These are phyloP conservation scores for Aspergillus oerlinghausenensis DNA, from an alignment of 2,329 filamentous ascomycete genomes.

Conservation along the genomic window DNA sequence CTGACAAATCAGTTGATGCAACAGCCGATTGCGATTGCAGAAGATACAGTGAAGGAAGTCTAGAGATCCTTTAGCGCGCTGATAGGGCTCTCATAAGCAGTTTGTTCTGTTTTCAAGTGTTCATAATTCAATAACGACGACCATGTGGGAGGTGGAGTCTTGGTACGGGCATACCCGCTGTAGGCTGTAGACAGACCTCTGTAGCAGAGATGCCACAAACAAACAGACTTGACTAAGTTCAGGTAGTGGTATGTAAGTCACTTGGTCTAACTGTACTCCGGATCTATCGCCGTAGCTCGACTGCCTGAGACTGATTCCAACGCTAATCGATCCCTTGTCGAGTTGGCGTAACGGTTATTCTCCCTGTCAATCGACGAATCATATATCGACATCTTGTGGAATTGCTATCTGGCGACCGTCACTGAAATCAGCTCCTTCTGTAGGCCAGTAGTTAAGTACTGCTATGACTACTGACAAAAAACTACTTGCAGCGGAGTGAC, in stretches of 20 bases:
- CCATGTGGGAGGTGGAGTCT: slow-evolving; percentile 30
- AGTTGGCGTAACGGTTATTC: slow-evolving; percentile 32
- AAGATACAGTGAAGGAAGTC: background rate
- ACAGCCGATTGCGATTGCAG: background rate
- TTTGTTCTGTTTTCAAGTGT: slow-evolving; percentile 6
- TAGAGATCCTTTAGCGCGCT: background rate
- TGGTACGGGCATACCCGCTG: slow-evolving; percentile 30
- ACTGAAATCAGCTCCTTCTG: background rate
- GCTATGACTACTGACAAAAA: too few species aligned
- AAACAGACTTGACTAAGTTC: background rate
- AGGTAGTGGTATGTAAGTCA: background rate
- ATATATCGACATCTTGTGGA: slow-evolving; percentile 1
- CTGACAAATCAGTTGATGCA: background rate
- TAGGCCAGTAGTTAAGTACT: background rate
- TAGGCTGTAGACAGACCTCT: slow-evolving; percentile 4
- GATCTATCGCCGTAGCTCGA: background rate
- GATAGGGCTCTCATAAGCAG: background rate
- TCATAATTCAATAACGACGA: background rate
- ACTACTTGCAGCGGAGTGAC: too few species aligned
- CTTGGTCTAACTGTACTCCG: too few species aligned
- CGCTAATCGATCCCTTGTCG: slow-evolving; percentile 8
- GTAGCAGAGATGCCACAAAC: background rate
- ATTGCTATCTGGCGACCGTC: background rate
- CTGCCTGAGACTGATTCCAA: background rate
- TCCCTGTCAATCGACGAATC: slow-evolving; percentile 10